Conservation (phyloP, 768 basidiomycete species). For the Tulasnella sp. region DNA sequence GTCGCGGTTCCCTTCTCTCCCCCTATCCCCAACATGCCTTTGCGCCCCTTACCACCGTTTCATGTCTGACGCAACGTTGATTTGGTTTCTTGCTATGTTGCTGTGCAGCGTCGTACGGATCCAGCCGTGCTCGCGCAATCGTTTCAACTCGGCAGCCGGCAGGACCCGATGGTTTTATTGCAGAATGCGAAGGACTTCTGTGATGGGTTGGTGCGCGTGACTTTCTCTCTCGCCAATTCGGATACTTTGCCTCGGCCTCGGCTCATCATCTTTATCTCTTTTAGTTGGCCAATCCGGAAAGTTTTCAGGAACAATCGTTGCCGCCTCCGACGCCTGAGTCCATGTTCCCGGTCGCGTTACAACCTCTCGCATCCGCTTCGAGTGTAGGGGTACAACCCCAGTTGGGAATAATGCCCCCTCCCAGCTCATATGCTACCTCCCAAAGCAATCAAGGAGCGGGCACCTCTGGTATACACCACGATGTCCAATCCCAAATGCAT, state of each 20-base stretch:
- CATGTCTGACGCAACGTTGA: constrained; percentile 3
- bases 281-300: constrained; percentile 11
- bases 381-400: too few relatives aligned
- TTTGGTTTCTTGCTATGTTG: background rate
- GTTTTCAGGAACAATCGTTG: constrained; percentile 1
- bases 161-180: constrained; percentile 9
- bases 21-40: too few relatives aligned
- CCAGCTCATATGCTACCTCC: too few relatives aligned
- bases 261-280: background rate
- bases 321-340: constrained; percentile 7
- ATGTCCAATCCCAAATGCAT: too few relatives aligned
- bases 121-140: constrained; percentile 18
- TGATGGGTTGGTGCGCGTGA: constrained; percentile 12
- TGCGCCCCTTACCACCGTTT: background rate
- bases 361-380: background rate
- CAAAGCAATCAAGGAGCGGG: too few relatives aligned
- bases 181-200: constrained; percentile 17
- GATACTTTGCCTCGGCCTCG: background rate
- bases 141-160: constrained; percentile 2
- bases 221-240: background rate
- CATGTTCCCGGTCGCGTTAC: constrained; percentile 5
- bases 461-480: too few relatives aligned
- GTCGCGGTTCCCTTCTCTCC: background rate
- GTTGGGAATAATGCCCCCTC: too few relatives aligned
- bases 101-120: constrained; percentile 10